Conservation (phyloP, 2,329 filamentous ascomycete species). For the Stachybotrys echinatus region DNA sequence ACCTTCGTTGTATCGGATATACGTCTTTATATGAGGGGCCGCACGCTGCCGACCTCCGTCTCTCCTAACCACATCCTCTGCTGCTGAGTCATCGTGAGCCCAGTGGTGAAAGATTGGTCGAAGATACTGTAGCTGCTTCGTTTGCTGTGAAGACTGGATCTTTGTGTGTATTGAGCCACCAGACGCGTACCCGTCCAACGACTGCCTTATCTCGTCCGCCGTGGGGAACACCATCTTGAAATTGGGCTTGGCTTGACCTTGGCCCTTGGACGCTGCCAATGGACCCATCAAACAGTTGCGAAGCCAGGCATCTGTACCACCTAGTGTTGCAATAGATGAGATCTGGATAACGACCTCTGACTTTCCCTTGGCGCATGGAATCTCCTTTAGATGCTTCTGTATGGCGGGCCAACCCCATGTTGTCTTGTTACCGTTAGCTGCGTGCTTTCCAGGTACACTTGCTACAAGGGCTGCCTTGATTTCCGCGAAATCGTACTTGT, state of each 20-base stretch:
- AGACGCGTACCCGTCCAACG: conserved; percentile 71
- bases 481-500: conserved; percentile 61
- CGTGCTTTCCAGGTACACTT: conserved; percentile 68
- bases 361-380: conserved; percentile 39
- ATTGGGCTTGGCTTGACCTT: conserved; percentile 26
- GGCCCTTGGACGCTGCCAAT: conserved; percentile 27
- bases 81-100: conserved; percentile 54
- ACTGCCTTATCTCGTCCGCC: conserved; percentile 68
- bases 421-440: conserved; percentile 42
- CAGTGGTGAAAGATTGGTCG: conserved; percentile 69
- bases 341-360: conserved; percentile 58
- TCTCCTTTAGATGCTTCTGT: conserved; percentile 48
- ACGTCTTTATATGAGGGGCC: conserved; percentile 87
- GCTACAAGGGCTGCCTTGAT: conserved; percentile 70
- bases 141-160: conserved; percentile 62
- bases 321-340: conserved; percentile 79
- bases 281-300: conserved; percentile 55
- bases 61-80: conserved; percentile 16
- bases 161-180: conserved; percentile 81
- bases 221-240: conserved; percentile 80
- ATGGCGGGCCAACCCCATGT: conserved; percentile 75
- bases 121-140: conserved; percentile 69
- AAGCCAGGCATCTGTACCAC: conserved; percentile 67
- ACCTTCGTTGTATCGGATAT: conserved; percentile 58
- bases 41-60: conserved; percentile 62